Evolutionary conservation across 768 basidiomycete genomes (phyloP).

Genomic region (Hericium coralloides): DNA sequence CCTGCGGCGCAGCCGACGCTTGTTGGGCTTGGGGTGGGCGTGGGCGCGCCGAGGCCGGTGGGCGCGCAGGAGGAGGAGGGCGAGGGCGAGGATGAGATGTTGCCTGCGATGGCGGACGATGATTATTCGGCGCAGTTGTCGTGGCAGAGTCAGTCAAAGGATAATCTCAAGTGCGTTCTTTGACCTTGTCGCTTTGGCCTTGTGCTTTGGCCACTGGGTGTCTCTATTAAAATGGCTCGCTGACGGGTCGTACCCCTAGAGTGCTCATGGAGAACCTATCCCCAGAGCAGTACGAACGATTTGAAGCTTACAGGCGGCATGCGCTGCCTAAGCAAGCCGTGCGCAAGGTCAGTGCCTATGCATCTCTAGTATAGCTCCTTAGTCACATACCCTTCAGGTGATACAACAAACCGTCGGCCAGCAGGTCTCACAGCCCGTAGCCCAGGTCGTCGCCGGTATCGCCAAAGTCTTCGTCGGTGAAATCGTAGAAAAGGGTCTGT

Average conservation of each 20-base stretch:
- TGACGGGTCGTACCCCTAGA: conserved; percentile 27
- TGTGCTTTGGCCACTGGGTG: not conserved
- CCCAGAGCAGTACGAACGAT: conserved; percentile 77
- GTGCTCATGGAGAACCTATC: conserved; percentile 87
- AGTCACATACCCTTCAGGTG: conserved; percentile 35
- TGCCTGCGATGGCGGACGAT: conserved; percentile 84
- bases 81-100: conserved; percentile 66
- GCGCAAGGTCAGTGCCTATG: conserved; percentile 45
- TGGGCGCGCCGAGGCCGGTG: conserved; percentile 6
- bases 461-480: conserved; percentile 91
- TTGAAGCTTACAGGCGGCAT: conserved; percentile 80
- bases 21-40: not conserved
- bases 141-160: conserved; percentile 83
- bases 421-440: conserved; percentile 79
- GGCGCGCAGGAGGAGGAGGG: conserved; percentile 33
- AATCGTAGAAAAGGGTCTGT: conserved; percentile 78
- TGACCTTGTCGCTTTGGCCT: not conserved
- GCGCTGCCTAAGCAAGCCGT: conserved; percentile 79
- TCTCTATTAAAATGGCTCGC: too few relatives aligned
- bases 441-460: conserved; percentile 85
- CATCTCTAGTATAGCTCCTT: not conserved
- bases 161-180: conserved; percentile 63
- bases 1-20: not conserved
- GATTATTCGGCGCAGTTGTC: conserved; percentile 79
- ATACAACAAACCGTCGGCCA: conserved; percentile 77